Conservation (phyloP, 176 grass and related monocot genomes). For the Pharus latifolius region DNA sequence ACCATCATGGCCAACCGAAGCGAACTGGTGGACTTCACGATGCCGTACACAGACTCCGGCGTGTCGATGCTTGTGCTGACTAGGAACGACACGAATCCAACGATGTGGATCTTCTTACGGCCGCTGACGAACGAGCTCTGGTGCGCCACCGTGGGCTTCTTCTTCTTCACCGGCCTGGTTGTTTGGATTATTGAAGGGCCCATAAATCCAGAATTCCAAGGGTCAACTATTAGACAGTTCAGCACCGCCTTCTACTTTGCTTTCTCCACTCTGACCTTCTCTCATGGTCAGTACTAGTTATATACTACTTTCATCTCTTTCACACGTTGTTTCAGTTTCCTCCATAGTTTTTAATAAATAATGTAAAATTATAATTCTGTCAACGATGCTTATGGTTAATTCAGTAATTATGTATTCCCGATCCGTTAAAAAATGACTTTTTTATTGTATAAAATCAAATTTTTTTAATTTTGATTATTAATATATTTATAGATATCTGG, state of each 20-base stretch:
- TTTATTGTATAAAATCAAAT: too few relatives aligned
- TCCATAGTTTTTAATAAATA: too few relatives aligned
- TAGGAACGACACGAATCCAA: not conserved
- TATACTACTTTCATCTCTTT: too few relatives aligned
- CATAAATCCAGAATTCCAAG: not conserved
- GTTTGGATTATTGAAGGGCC: conserved; percentile 23
- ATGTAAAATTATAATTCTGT: too few relatives aligned
- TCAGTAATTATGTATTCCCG: too few relatives aligned
- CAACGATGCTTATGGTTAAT: too few relatives aligned
- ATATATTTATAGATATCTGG: too few relatives aligned
- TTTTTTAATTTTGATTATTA: too few relatives aligned
- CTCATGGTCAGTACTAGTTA: conserved; percentile 50
- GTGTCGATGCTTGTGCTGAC: conserved; percentile 27
- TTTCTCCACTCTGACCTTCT: conserved; percentile 44
- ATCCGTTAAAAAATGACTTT: too few relatives aligned
- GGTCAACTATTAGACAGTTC: conserved; percentile 4
- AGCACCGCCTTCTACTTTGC: conserved; percentile 41
- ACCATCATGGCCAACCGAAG: conserved; percentile 31
- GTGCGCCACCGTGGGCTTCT: conserved; percentile 13
- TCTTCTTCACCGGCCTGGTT: conserved; percentile 24
- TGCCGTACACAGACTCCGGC: conserved; percentile 44
- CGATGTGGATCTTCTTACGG: conserved; percentile 41
- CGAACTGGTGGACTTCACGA: conserved; percentile 34
- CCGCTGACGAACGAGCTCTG: conserved; percentile 31
- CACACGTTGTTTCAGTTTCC: too few relatives aligned